Base-by-base conservation (phyloP, 176 grass and related monocot species). In the Phoenix dactylifera region DNA sequence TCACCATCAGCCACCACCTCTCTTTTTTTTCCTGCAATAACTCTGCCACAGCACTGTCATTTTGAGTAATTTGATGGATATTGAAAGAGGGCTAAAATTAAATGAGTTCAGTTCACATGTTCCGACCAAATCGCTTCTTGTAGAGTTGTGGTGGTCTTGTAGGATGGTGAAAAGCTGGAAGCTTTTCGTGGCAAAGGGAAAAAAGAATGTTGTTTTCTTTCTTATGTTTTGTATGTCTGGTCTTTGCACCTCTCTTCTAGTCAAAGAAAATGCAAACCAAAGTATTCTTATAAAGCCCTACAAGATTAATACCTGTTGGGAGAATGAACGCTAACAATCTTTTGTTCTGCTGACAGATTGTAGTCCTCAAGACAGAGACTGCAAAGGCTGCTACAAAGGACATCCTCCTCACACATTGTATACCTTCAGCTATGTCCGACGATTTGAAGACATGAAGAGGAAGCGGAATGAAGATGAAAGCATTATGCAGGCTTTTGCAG, bases 341-440 rank as follows among this genome's bases (percentile, higher is more conserved):
- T 15, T 15, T 53, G 16, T 20, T 54, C 19, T 54, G 17, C 49
- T 74, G 69, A 62, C 62, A 97, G 93, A 65, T 97, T 55, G 87
- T 91, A 3, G 93, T 88, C 52, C 87, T 97, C 7, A 59, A 97
- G 62, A 82, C 78, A 16, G 85, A 88, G 68, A 88, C 72, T 7
- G 93, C 93, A 1, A 97, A 91, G 67, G 84, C 81, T 71, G 93
- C 93, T 23, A 97, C 92, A 55, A 51, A 67, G 22, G 87, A 91
- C 62, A 91, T 97, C 79, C 77, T 97, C 50, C 66, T 81, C 6
- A 97, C 81, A 67, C 93, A 97, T 25, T 97, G 93, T 73, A 97
- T 97, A 85, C 84, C 93, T 75, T 91, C 87, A 0, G 78, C 93
- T 18, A 80, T 85, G 59, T 97, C 93, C 15, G 84, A 88, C 55